phyloP scores from a whole-genome alignment of 1,284 basidiomycete genomes.

The Wallemia hederae region DNA sequence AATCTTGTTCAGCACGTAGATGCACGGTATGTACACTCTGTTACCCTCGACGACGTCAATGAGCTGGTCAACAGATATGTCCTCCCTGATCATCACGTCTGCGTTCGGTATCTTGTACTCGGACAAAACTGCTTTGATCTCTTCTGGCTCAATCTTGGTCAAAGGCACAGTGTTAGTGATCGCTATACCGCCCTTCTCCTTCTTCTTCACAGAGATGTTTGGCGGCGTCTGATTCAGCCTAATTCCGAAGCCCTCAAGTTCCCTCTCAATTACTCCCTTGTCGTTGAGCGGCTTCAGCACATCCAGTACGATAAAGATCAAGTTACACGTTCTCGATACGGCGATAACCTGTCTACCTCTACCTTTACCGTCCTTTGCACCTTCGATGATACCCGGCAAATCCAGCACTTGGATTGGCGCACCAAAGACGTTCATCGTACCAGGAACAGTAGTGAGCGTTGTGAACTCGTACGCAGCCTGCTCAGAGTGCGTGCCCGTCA shows the following conservation, averaged over 20 bases:
- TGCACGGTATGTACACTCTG: slow-evolving; percentile 75
- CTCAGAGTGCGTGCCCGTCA: slow-evolving; percentile 91
- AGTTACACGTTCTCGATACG: slow-evolving; percentile 91
- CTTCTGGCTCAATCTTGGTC: slow-evolving; percentile 83
- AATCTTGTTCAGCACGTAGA: slow-evolving; percentile 61
- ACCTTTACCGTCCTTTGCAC: slow-evolving; percentile 91
- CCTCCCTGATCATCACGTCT: slow-evolving; percentile 80
- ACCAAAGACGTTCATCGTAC: slow-evolving; percentile 79
- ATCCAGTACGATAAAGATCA: slow-evolving; percentile 95
- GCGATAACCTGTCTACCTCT: slow-evolving; percentile 69
- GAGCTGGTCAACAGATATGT: slow-evolving; percentile 87
- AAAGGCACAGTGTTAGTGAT: slow-evolving; percentile 89
- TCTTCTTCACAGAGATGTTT: slow-evolving; percentile 57
- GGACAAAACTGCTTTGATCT: slow-evolving; percentile 80
- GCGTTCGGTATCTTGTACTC: slow-evolving; percentile 71
- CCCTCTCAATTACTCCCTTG: slow-evolving; percentile 65
- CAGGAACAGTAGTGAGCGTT: slow-evolving; percentile 56
- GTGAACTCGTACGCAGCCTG: slow-evolving; percentile 98
- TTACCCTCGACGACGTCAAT: slow-evolving; percentile 89
- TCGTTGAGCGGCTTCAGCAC: slow-evolving; percentile 90
- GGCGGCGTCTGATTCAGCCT: slow-evolving; percentile 87
- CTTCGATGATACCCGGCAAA: slow-evolving; percentile 78
- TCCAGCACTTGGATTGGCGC: slow-evolving; percentile 44
- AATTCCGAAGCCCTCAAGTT: slow-evolving; percentile 91
- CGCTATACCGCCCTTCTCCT: slow-evolving; percentile 78